Percentiles rank a stretch among this genome's conserved stretches.
Evolutionary conservation across 192 early-diverging fungal species (phyloP).

Genomic region (Coemansia sp.): DNA sequence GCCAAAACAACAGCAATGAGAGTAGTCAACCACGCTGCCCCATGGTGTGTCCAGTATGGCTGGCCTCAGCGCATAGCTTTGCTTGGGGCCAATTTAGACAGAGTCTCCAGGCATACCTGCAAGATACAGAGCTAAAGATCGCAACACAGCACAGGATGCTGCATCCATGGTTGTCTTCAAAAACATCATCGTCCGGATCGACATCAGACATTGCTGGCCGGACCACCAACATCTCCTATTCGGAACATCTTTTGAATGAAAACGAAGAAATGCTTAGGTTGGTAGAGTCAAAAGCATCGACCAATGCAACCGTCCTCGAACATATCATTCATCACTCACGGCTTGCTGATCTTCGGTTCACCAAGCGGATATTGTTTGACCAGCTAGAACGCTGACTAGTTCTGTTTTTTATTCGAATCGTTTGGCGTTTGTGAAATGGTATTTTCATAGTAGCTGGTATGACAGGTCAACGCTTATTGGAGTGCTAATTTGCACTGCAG

Average conservation of each 20-base stretch:
- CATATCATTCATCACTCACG: slow-evolving; percentile 42
- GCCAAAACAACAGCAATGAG: background rate
- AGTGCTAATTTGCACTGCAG: too few species aligned
- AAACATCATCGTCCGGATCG: background rate
- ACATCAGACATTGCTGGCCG: background rate
- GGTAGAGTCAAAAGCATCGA: slow-evolving; percentile 12
- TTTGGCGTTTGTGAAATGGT: too few species aligned
- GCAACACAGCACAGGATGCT: slow-evolving; percentile 22
- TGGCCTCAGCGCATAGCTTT: slow-evolving; percentile 29
- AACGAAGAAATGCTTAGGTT: slow-evolving; percentile 19
- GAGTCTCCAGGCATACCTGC: slow-evolving; percentile 37
- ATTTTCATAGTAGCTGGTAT: too few species aligned
- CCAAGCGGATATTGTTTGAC: slow-evolving; percentile 20
- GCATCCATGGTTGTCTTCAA: slow-evolving; percentile 25
- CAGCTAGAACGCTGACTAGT: background rate
- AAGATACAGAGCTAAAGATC: slow-evolving; percentile 31
- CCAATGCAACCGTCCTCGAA: slow-evolving; percentile 30
- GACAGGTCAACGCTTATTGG: too few species aligned
- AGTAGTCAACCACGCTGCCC: background rate
- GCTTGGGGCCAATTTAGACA: slow-evolving; percentile 44
- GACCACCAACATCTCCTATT: background rate
- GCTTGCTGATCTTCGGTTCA: slow-evolving; percentile 28
- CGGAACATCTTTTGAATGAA: slow-evolving; percentile 12
- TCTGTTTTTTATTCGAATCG: too few species aligned
- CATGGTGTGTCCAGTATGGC: slow-evolving; percentile 34